Conservation (phyloP, 148 eudicot species). For the Dysphania ambrosioides region DNA sequence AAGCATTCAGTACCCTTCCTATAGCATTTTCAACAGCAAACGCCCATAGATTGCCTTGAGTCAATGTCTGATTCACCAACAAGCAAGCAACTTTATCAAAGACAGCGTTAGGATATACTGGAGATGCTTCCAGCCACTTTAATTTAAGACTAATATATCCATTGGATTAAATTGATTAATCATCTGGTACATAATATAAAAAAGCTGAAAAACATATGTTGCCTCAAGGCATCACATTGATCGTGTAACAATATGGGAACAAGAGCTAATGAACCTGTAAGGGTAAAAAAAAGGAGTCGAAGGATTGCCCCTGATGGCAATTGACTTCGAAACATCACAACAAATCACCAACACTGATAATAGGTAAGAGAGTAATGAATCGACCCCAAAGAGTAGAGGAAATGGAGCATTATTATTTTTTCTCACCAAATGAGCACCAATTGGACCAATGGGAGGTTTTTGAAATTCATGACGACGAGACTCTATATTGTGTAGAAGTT, state of each 20-base stretch:
- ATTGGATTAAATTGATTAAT: not conserved
- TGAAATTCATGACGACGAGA: constrained; percentile 57
- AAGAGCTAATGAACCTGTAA: not conserved
- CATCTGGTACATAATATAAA: not conserved
- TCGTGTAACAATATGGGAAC: not conserved
- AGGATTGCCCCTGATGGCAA: not conserved
- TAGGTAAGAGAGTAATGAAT: not conserved
- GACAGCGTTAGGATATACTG: too few species aligned
- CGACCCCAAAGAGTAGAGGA: not conserved
- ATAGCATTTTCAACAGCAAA: constrained; percentile 85
- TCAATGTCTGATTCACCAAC: constrained; percentile 48
- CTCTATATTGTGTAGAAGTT: constrained; percentile 65
- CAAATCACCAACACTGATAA: not conserved
- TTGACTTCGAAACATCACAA: not conserved
- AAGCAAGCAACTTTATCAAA: too few species aligned
- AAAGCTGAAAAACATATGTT: not conserved
- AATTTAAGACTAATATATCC: not conserved
- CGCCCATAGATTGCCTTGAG: too few species aligned
- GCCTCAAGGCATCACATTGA: not conserved
- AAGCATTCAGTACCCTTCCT: constrained; percentile 73
- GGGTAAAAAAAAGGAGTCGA: too few species aligned
- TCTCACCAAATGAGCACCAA: constrained; percentile 85
- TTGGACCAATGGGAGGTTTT: constrained; percentile 90
- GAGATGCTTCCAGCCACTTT: too few species aligned
- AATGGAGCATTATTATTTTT: not conserved